Evolutionary conservation across 2,329 filamentous ascomycete genomes (phyloP), one percentile per base, ranked within the genome.

Genomic region (Ramularia endophylla): DNA sequence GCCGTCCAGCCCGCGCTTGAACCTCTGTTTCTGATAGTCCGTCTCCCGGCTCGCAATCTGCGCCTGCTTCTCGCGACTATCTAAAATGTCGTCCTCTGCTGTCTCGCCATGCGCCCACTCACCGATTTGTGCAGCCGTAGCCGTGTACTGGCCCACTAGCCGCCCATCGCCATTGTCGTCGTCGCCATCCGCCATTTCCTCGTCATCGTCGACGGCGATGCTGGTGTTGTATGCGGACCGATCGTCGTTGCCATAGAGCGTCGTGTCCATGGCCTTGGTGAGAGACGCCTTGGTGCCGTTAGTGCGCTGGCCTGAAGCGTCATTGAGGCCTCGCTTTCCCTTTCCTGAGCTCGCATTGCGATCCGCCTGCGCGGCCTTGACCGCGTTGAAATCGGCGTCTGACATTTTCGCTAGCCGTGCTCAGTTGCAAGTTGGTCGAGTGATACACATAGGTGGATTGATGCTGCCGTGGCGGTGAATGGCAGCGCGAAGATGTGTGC

Each of bases 21-120:
- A 94, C 45, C 89, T 81, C 52, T 89, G 86, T 69, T 94, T 95
- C 68, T 98, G 94, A 63, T 98, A 98, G 61, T 97, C 90, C 50
- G 88, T 94, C 71, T 97, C 90, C 58, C 92, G 84, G 61, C 94
- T 90, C 47, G 83, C 75, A 60, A 98, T 97, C 56, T 90, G 83
- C 43, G 85, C 88, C 63, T 87, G 86, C 68, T 90, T 86, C 71
- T 97, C 92, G 54, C 83, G 80, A 32, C 84, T 85, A 37, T 88
- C 75, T 48, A 98, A 73, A 5, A 90, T 83, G 58, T 98, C 94
- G 67, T 95, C 90, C 62, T 94, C 90, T 18, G 90, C 87, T 31
- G 86, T 89, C 39, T 88, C 89, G 41, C 89, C 89, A 40, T 79
- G 81, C 17, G 90, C 83, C 67, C 95, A 94, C 67, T 98, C 92